These are phyloP conservation scores for Setaria italica DNA, from an alignment of 202 grass and related monocot species.

Conservation along the genomic window DNA sequence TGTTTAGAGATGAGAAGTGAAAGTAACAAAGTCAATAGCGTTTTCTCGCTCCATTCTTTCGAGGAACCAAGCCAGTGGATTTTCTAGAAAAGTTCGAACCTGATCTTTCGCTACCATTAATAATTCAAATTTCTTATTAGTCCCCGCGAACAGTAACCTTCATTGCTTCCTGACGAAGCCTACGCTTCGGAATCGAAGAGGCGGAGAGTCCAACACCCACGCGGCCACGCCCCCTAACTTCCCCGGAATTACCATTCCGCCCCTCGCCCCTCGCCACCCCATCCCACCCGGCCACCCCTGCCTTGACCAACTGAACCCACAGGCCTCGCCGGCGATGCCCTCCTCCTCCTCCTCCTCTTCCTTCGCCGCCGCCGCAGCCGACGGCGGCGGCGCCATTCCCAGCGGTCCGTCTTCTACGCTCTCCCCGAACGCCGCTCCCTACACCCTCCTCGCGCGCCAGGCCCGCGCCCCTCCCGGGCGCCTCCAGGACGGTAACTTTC, in stretches of 20 bases:
- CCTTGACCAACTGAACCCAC: conserved; percentile 20
- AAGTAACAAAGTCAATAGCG: background rate
- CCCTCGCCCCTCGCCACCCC: background rate
- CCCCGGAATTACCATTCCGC: background rate
- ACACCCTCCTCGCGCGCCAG: conserved; percentile 25
- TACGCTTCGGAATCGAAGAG: background rate
- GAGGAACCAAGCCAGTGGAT: too few relatives aligned
- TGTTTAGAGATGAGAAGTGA: background rate
- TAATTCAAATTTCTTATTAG: background rate
- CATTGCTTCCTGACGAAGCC: background rate
- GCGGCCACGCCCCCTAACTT: background rate
- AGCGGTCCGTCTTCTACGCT: conserved; percentile 41
- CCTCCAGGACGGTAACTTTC: conserved; percentile 43
- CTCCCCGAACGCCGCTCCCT: conserved; percentile 65
- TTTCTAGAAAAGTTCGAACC: background rate
- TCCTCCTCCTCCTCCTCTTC: conserved; percentile 1
- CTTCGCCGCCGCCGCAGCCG: background rate
- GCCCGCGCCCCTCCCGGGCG: conserved; percentile 15
- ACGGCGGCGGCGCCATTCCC: conserved; percentile 13
- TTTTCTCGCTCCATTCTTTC: too few relatives aligned
- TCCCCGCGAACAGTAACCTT: background rate
- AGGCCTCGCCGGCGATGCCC: conserved; percentile 48
- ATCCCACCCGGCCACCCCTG: background rate
- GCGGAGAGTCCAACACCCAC: background rate
- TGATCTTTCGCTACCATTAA: background rate